Evolutionary conservation across 1,284 basidiomycete genomes (phyloP), one percentile per base, ranked within the genome.

Genomic region (Fomes fomentarius): DNA sequence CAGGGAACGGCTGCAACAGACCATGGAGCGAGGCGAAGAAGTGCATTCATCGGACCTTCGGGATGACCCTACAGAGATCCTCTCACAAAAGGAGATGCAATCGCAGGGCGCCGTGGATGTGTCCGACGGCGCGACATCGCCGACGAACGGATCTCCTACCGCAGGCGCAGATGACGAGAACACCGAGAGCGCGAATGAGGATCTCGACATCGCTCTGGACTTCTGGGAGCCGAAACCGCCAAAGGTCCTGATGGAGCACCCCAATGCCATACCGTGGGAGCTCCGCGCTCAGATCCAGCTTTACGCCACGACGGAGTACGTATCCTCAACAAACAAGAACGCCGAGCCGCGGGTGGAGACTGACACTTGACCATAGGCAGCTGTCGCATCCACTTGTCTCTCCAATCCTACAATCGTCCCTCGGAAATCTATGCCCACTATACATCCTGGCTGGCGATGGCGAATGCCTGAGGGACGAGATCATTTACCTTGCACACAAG

Each of bases 381-480:
- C 75, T 94, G 8, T 82, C 81, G 2, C 89, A 94, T 67, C 91
- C 92, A 0, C 81, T 91, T 22, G 89, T 93, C 6, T 93, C 89
- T 0, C 93, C 93, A 0, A 63, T 84, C n/a, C 73, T 85, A 37
- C 75, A 92, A 69, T 83, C 87, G 0, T 92, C 90, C n/a, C 73
- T 95, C 4, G 91, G 91, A 1, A 89, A 92, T 31, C 78, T 96
- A 1, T 91, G 90, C 3, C 93, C 93, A 1, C 70, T 95, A 17
- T 91, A 91, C 66, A 85, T 95, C 53, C 74, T 93, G 33, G 83
- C 83, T 2, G 91, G 93, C 0, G 81, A 94, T 64, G 83, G 84
- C 11, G 93, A 95, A 68, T 85, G 93, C 0, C 71, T 95, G 31
- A 73, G 89, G 10, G 93, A 96, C 67, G 92, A 95, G 71, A 88